Evolutionary conservation across 441 rosid species (phyloP), one percentile per base, ranked within the genome.

Genomic region (Bruguiera hainesii): DNA sequence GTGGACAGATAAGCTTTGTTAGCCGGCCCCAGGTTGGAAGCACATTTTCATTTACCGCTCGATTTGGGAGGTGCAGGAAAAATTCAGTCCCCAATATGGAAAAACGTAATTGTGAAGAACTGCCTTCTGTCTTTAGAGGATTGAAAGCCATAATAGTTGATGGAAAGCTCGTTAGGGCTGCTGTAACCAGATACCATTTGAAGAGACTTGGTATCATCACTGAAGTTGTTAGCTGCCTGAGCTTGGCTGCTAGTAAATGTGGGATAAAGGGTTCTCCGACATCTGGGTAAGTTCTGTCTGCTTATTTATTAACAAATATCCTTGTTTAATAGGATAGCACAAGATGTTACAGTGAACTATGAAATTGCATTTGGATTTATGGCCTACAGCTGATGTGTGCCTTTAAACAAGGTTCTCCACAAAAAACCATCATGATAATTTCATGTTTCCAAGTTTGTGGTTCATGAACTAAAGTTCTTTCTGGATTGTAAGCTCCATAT

Each of bases 151-250:
- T 89, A 37, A 84, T 94, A 55, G 85, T 94, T 75, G 99, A 94
- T 74, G 86, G 79, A 42, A 91, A 89, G 73, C 94, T 94, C 0
- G 97, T 94, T 55, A 82, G 99, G 82, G 98, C 97, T 37, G 90
- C 98, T 9, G 93, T 89, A 49, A 89, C 96, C 65, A 82, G 56
- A 73, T 94, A 94, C 76, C 99, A 94, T 79, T 74, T 94, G 81
- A 89, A 87, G 77, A 84, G 99, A 76, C 97, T 94, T 30, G 97
- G 99, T 57, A 88, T 94, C 69, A 39, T 66, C 18, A 92, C 85
- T 10, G 96, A 94, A 62, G 78, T 94, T 26, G 79, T 79, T n/a
- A 79, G 77, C 37, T 82, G 73, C 71, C 80, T 89, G 72, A 80
- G 76, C 67, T 67, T 70, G 19, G 84, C 80, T 1, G 78, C 82